A percentile compares a stretch with the other conserved stretches of the same genome.
Evolutionary conservation across 129 eudicot genomes (phyloP).

Genomic region (Centella asiatica): DNA sequence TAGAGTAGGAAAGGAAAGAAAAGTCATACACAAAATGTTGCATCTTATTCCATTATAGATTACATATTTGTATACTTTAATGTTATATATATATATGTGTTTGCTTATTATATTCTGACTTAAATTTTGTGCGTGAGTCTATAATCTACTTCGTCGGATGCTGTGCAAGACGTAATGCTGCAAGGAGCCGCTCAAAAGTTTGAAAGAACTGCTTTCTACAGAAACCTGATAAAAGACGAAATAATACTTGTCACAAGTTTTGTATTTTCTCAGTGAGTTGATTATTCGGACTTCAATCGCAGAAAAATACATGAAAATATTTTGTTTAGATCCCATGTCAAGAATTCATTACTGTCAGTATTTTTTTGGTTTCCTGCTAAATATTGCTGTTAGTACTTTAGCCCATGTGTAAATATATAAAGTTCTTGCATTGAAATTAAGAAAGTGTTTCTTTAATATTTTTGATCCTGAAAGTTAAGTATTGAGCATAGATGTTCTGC

Average conservation of each 20-base stretch:
- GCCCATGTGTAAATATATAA: too few relatives aligned
- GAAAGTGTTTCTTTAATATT: not conserved
- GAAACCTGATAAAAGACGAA: slow-evolving; percentile 1
- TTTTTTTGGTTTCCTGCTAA: too few relatives aligned
- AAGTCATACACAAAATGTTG: too few relatives aligned
- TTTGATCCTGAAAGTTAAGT: not conserved
- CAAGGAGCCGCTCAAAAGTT: slow-evolving; percentile 44
- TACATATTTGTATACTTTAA: too few relatives aligned
- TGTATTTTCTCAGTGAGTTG: not conserved
- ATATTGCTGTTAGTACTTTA: too few relatives aligned
- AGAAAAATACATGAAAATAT: not conserved
- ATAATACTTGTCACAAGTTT: not conserved
- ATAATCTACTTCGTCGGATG: slow-evolving; percentile 83
- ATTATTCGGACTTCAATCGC: not conserved
- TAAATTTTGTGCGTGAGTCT: slow-evolving; percentile 32
- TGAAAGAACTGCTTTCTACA: slow-evolving; percentile 23
- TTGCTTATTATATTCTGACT: slow-evolving; percentile 10
- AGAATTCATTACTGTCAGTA: not conserved
- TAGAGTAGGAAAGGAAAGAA: too few relatives aligned
- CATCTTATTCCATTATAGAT: too few relatives aligned
- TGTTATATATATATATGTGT: too few relatives aligned
- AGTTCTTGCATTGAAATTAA: not conserved
- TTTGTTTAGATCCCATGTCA: not conserved
- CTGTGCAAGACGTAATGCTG: slow-evolving; percentile 84
- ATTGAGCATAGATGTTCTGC: not conserved